Percentiles rank a stretch among this genome's conserved stretches.
Conservation (phyloP, 768 basidiomycete species). For the Trametes maxima region DNA sequence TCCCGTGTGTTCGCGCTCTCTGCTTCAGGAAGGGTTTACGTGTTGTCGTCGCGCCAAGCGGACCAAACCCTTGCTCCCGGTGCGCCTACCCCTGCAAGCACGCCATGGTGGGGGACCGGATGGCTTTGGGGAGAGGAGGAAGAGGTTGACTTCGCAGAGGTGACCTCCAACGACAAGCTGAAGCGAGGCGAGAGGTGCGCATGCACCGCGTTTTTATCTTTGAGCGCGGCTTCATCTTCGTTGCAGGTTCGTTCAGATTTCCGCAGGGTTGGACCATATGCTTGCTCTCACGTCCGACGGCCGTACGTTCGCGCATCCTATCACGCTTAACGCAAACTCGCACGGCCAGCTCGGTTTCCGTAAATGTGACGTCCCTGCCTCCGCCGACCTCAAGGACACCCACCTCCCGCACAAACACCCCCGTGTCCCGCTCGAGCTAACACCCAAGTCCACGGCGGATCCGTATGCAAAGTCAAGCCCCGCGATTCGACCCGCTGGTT, state of each 20-base stretch:
- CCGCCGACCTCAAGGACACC: conserved; percentile 28
- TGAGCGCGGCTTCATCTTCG: background rate
- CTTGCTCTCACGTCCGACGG: conserved; percentile 74
- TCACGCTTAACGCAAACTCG: conserved; percentile 72
- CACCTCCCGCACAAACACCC: conserved; percentile 24
- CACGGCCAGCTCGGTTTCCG: conserved; percentile 85
- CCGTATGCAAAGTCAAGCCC: conserved; percentile 52
- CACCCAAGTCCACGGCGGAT: conserved; percentile 56
- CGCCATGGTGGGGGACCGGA: conserved; percentile 62
- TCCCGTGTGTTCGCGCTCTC: conserved; percentile 78
- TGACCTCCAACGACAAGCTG: conserved; percentile 59
- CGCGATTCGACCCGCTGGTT: conserved; percentile 36
- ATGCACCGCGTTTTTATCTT: background rate
- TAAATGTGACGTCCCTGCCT: conserved; percentile 53
- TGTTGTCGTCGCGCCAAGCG: conserved; percentile 53
- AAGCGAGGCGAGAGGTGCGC: conserved; percentile 67
- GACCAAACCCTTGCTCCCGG: conserved; percentile 48
- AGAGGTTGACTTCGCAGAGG: conserved; percentile 57
- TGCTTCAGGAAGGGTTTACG: conserved; percentile 73
- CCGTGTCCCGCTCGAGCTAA: conserved; percentile 52
- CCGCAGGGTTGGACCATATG: conserved; percentile 71
- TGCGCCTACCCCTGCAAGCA: conserved; percentile 44
- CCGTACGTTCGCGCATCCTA: conserved; percentile 77
- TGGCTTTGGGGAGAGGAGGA: conserved; percentile 61
- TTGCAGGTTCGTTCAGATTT: conserved; percentile 69